Base-by-base conservation (phyloP, 768 basidiomycete species). In the Crassisporium funariophilum region DNA sequence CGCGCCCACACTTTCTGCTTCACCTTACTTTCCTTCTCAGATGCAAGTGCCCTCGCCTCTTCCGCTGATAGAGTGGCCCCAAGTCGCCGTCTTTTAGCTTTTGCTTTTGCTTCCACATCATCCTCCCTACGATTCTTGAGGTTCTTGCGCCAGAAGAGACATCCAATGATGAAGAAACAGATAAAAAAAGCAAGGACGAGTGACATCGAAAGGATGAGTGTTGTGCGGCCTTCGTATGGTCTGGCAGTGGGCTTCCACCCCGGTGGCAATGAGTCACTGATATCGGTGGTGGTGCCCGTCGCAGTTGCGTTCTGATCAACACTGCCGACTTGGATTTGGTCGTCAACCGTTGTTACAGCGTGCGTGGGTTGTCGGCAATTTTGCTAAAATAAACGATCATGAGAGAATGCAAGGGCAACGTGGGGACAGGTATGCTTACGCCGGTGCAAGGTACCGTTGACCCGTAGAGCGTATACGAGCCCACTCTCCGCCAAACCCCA, bases 381-480 rank as follows among this genome's bases (percentile, higher is more conserved):
- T 61, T 65, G 36, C 8, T n/a, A n/a, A n/a, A n/a, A n/a, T n/a
- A n/a, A 35, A 48, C 29, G 5, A 31, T 3, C 11, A 43, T 27
- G 23, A 49, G 41, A 17, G 41, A 36, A 35, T 36, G 33, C 19
- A 15, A 39, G 24, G 23, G 19, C 22, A 22, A 51, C 35, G 49
- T 45, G 25, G 44, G 44, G 13, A 27, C 25, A 15, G 33, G 13
- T 19, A 41, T 23, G 41, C 57, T 41, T 46, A 63, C 61, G 40
- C 44, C 46, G 35, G 15, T 44, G 70, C 81, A 69, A 58, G 84
- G 78, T 29, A 84, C 70, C 11, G 82, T 79, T n/a, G 82, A 83
- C n/a, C 88, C 87, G 55, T 83, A 87, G 29, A 88, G 65, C 10
- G 82, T 78, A 68, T 83, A 88, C 20, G 60, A 54, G 7, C 70